These are phyloP conservation scores for Botrytis paeoniae DNA, from an alignment of 2,329 filamentous ascomycete genomes.

Conservation along the genomic window DNA sequence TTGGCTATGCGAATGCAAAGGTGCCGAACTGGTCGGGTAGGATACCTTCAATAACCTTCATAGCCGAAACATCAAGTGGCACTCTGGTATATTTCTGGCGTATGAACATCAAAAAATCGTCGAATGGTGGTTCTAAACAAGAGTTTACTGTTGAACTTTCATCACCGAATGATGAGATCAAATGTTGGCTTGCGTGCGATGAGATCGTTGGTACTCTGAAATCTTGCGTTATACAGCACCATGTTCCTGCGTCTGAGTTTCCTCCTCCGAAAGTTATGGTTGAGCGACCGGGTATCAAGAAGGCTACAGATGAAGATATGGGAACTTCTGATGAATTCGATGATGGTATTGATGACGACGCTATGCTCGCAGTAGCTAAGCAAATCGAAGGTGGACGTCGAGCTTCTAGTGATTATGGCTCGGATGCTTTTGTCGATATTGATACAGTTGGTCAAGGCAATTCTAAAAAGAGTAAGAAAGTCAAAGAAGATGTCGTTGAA, in stretches of 20 bases:
- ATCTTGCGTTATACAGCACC: constrained; percentile 29
- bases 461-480: constrained; percentile 5
- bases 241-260: constrained; percentile 40
- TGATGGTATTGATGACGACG: constrained; percentile 43
- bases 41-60: constrained; percentile 67
- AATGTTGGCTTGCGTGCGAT: constrained; percentile 77
- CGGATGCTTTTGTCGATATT: constrained; percentile 54
- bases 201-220: constrained; percentile 65
- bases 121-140: constrained; percentile 53
- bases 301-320: not conserved
- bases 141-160: constrained; percentile 56
- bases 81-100: constrained; percentile 66
- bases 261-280: constrained; percentile 20
- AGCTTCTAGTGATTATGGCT: constrained; percentile 27
- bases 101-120: constrained; percentile 61
- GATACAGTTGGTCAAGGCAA: constrained; percentile 40
- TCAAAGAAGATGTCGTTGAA: not conserved
- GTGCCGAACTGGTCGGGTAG: constrained; percentile 61
- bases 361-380: constrained; percentile 41
- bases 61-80: constrained; percentile 70
- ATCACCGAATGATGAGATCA: constrained; percentile 55
- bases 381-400: constrained; percentile 23
- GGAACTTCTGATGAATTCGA: constrained; percentile 32
- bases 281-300: not conserved
- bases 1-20: constrained; percentile 70